These are phyloP conservation scores for Cystobasidium pallidum DNA, from an alignment of 1,284 basidiomycete genomes.

Conservation along the genomic window DNA sequence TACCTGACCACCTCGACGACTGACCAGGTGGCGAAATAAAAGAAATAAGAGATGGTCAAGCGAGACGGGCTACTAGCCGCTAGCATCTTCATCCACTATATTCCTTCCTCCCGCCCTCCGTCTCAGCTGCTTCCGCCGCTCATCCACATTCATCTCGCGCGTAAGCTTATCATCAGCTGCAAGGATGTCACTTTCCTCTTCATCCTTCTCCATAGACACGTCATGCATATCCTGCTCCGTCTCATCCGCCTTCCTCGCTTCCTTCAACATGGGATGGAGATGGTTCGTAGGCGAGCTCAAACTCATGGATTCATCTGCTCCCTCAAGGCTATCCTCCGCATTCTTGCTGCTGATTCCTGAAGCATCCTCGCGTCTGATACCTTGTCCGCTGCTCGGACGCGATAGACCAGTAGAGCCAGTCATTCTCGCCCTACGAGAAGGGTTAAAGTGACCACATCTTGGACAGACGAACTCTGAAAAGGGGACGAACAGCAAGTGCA, in stretches of 20 bases:
- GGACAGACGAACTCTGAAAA: constrained; percentile 71
- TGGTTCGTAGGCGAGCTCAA: constrained; percentile 18
- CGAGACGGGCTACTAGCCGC: background rate
- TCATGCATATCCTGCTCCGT: background rate
- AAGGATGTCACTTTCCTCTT: background rate
- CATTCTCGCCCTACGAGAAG: constrained; percentile 59
- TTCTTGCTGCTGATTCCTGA: background rate
- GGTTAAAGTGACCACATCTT: constrained; percentile 74
- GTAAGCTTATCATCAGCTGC: constrained; percentile 14
- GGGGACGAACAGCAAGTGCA: constrained; percentile 21
- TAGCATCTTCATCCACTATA: background rate
- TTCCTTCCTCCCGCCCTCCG: constrained; percentile 8
- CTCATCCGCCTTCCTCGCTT: background rate
- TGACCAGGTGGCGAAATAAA: background rate
- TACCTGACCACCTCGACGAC: background rate
- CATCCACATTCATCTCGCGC: constrained; percentile 14
- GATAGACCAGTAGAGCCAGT: constrained; percentile 19
- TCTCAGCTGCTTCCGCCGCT: constrained; percentile 31
- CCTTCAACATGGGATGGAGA: background rate
- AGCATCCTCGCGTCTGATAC: background rate
- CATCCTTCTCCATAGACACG: constrained; percentile 6
- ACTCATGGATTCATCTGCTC: constrained; percentile 17
- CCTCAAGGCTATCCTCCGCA: constrained; percentile 5
- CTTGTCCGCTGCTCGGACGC: constrained; percentile 22
- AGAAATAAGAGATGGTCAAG: background rate